phyloP scores from a whole-genome alignment of 139 green algal genomes.

The Picochlorum sp. region DNA sequence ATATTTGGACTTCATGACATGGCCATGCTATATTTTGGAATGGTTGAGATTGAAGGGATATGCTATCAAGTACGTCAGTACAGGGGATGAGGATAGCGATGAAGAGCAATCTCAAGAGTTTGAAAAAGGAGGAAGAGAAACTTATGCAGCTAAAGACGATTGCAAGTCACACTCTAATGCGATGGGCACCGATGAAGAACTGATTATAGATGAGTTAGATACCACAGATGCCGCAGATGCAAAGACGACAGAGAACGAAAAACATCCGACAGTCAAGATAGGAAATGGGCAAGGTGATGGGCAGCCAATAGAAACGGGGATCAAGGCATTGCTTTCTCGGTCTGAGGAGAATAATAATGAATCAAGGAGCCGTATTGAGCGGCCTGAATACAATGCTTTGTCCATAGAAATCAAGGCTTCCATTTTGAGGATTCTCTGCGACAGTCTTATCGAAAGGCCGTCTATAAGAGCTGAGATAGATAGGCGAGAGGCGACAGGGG shows the following conservation, averaged over 20 bases:
- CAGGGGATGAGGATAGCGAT: conserved; percentile 8
- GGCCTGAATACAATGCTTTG: conserved; percentile 39
- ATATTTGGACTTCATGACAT: conserved; percentile 52
- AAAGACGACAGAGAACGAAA: not conserved
- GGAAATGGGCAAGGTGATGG: not conserved
- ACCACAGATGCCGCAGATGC: not conserved
- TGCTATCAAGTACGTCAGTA: not conserved
- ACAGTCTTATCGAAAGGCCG: conserved; percentile 42
- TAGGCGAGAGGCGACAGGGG: conserved; percentile 33
- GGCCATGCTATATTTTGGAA: conserved; percentile 64
- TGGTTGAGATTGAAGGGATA: conserved; percentile 31
- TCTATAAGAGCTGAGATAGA: conserved; percentile 54
- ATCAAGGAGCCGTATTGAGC: not conserved
- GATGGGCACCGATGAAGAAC: not conserved
- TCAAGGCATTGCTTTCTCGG: not conserved
- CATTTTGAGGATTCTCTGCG: conserved; percentile 36
- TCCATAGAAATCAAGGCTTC: conserved; percentile 21
- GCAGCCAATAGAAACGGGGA: not conserved
- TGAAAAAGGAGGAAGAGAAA: not conserved
- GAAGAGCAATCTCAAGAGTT: conserved; percentile 7
- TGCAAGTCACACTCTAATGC: not conserved
- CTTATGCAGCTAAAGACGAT: not conserved
- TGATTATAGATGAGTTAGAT: not conserved
- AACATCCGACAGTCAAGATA: not conserved
- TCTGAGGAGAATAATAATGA: not conserved